Conservation (phyloP, 306 rosid genomes). For the Cucumis sativus region Cucumber_9930_V3 NC_026657.2:7303501-7304000, state of each 20-base stretch:
- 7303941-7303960: constrained; percentile 95
- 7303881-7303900: constrained; percentile 82
- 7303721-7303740: constrained; percentile 42
- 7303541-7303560: constrained; percentile 73
- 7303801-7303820: constrained; percentile 46
- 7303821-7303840: constrained; percentile 49
- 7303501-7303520: constrained; percentile 86
- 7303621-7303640: constrained; percentile 12
- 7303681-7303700: constrained; percentile 58
- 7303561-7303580: constrained; percentile 64
- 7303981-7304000: constrained; percentile 53
- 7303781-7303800: constrained; percentile 76
- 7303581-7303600: constrained; percentile 81
- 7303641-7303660: neutral
- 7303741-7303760: constrained; percentile 62
- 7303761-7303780: constrained; percentile 54
- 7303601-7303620: constrained; percentile 40
- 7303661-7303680: constrained; percentile 62
- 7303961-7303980: constrained; percentile 81
- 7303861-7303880: constrained; percentile 98
- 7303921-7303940: constrained; percentile 66
- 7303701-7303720: constrained; percentile 33
- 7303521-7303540: constrained; percentile 87
- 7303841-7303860: constrained; percentile 66
- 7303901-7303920: constrained; percentile 90